A percentile compares a stretch with the other conserved stretches of the same genome.
These are phyloP conservation scores for Periconia sp. DNA, from an alignment of 2,329 filamentous ascomycete genomes.

Conservation along the genomic window DNA sequence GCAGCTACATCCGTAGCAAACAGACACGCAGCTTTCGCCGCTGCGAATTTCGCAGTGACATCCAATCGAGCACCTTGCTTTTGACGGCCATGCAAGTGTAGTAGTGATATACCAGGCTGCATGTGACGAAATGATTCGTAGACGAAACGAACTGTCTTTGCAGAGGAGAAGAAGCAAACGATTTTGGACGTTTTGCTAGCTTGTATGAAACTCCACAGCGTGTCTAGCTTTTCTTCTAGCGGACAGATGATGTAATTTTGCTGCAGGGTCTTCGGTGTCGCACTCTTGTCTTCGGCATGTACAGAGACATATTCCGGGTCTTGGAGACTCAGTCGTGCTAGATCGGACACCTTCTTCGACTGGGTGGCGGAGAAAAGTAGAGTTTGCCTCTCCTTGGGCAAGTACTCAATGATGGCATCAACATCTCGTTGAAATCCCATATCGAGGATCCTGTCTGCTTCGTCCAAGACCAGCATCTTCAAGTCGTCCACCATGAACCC, in stretches of 20 bases:
- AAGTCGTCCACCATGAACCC: constrained; percentile 87
- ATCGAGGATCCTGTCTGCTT: constrained; percentile 95
- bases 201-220: constrained; percentile 88
- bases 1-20: constrained; percentile 97
- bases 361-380: constrained; percentile 96
- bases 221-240: constrained; percentile 85
- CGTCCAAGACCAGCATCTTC: constrained; percentile 90
- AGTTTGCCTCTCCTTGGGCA: constrained; percentile 84
- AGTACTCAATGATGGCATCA: constrained; percentile 89
- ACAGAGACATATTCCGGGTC: constrained; percentile 96
- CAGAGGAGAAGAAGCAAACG: constrained; percentile 90
- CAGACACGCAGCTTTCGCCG: constrained; percentile 79
- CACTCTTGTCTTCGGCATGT: constrained; percentile 76
- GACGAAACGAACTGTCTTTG: constrained; percentile 94
- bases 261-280: constrained; percentile 81
- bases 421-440: constrained; percentile 93
- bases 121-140: constrained; percentile 92
- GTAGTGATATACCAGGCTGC: constrained; percentile 87
- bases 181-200: constrained; percentile 92
- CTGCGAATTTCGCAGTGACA: constrained; percentile 80
- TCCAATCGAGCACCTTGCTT: constrained; percentile 88
- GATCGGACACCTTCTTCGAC: constrained; percentile 88
- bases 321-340: constrained; percentile 82
- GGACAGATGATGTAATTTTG: constrained; percentile 91
- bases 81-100: constrained; percentile 92